Evolutionary conservation across 805 yeast species (phyloP).

Genomic region (Candida morakotiae): DNA sequence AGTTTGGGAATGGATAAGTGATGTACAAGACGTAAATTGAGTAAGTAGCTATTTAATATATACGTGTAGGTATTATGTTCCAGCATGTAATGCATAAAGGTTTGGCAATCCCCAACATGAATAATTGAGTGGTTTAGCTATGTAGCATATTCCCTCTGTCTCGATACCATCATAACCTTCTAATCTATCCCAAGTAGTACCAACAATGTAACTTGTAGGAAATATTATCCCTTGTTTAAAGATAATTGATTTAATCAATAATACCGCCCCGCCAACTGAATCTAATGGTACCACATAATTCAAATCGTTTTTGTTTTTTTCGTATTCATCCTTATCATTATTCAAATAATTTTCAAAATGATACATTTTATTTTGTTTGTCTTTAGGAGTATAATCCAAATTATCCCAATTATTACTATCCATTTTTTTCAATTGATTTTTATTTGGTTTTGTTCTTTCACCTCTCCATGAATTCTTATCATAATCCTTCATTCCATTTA

Average conservation of each 20-base stretch:
- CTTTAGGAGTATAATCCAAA: constrained; percentile 32
- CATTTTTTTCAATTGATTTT: constrained; percentile 21
- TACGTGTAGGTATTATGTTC: background rate
- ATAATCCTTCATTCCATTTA: constrained; percentile 26
- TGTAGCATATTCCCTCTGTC: constrained; percentile 50
- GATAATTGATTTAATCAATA: constrained; percentile 39
- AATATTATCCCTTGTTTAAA: constrained; percentile 44
- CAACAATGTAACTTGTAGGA: constrained; percentile 43
- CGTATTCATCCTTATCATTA: constrained; percentile 9
- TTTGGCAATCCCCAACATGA: constrained; percentile 50
- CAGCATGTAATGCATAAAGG: constrained; percentile 36
- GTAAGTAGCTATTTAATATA: background rate
- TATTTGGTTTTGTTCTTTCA: constrained; percentile 26
- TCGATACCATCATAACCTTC: constrained; percentile 55
- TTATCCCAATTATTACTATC: constrained; percentile 26
- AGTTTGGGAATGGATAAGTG: constrained; percentile 81
- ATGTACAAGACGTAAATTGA: constrained; percentile 8
- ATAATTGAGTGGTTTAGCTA: constrained; percentile 42
- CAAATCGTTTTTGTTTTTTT: constrained; percentile 7
- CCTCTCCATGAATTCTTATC: constrained; percentile 42
- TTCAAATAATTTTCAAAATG: constrained; percentile 22
- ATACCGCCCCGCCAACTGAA: constrained; percentile 51
- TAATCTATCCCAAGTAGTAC: constrained; percentile 41
- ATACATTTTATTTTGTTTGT: constrained; percentile 21
- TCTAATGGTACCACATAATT: constrained; percentile 27